Percentiles rank a stretch among this genome's conserved stretches.
Evolutionary conservation across 2,329 filamentous ascomycete genomes (phyloP).

Genomic region (Huntiella decipiens): DNA sequence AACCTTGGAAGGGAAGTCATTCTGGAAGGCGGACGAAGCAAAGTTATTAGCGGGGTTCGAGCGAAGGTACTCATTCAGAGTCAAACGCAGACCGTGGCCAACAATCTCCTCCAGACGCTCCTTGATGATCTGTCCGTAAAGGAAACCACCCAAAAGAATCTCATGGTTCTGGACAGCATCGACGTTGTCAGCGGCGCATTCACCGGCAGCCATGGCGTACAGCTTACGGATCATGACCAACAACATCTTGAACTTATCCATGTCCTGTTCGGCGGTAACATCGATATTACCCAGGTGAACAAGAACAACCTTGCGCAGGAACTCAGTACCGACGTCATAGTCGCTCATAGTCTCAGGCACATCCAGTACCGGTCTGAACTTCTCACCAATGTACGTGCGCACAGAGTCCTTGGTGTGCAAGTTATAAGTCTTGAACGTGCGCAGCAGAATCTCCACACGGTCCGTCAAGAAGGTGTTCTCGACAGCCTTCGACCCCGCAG

Average conservation of each 20-base stretch:
- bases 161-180: slow-evolving; percentile 96
- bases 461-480: slow-evolving; percentile 88
- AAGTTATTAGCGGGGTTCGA: slow-evolving; percentile 49
- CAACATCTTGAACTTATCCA: slow-evolving; percentile 84
- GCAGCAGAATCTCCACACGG: slow-evolving; percentile 74
- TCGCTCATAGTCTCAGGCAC: slow-evolving; percentile 70
- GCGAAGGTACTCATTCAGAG: slow-evolving; percentile 38
- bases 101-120: slow-evolving; percentile 86
- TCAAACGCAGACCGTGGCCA: slow-evolving; percentile 28
- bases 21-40: slow-evolving; percentile 54
- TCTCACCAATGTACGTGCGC: slow-evolving; percentile 69
- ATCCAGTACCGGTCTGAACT: slow-evolving; percentile 75
- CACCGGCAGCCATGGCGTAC: slow-evolving; percentile 79
- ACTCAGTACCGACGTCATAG: slow-evolving; percentile 79
- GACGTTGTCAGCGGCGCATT: slow-evolving; percentile 85
- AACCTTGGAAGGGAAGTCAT: slow-evolving; percentile 61
- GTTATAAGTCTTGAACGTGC: slow-evolving; percentile 82
- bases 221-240: slow-evolving; percentile 94
- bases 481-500: slow-evolving; percentile 53
- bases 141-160: slow-evolving; percentile 75
- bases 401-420: slow-evolving; percentile 69
- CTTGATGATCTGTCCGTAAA: slow-evolving; percentile 92
- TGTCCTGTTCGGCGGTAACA: slow-evolving; percentile 66
- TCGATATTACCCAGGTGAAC: slow-evolving; percentile 78
- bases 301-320: slow-evolving; percentile 72